Evolutionary conservation across 148 eudicot species (phyloP).

Genomic region (Persicaria maculosa): DNA sequence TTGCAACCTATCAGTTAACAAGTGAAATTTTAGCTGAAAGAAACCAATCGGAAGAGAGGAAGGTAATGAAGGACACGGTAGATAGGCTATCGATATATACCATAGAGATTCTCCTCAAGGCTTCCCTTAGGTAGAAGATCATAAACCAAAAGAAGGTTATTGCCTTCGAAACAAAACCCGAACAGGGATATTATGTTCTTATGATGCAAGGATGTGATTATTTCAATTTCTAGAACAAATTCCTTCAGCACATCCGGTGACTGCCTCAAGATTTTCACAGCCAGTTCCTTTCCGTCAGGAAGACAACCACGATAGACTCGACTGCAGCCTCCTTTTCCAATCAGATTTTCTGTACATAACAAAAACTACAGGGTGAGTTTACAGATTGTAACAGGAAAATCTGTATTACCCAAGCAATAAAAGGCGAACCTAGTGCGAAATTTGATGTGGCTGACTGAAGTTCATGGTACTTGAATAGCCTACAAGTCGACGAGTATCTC

Average conservation of each 20-base stretch:
- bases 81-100: conserved; percentile 21
- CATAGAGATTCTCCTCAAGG: conserved; percentile 89
- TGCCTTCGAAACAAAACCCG: conserved; percentile 80
- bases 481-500: conserved; percentile 63
- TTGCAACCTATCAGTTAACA: conserved; percentile 32
- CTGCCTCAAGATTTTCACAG: conserved; percentile 75
- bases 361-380: background rate
- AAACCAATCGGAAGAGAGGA: background rate
- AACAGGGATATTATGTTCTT: conserved; percentile 67
- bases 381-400: background rate
- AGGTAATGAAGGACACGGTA: background rate
- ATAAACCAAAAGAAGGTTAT: conserved; percentile 68
- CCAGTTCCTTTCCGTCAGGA: conserved; percentile 71
- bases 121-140: conserved; percentile 82
- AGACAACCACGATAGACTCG: conserved; percentile 71
- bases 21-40: background rate
- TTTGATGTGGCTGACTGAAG: conserved; percentile 59
- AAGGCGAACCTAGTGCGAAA: conserved; percentile 53
- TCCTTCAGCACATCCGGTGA: conserved; percentile 56
- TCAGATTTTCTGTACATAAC: conserved; percentile 56
- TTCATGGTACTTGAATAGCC: conserved; percentile 60
- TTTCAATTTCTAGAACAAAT: conserved; percentile 77
- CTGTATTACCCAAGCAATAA: background rate
- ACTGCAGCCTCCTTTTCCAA: conserved; percentile 94
- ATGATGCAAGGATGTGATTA: conserved; percentile 64